Evolutionary conservation across 208 protist species (phyloP).

Genomic region (Crithidia mellificae): DNA sequence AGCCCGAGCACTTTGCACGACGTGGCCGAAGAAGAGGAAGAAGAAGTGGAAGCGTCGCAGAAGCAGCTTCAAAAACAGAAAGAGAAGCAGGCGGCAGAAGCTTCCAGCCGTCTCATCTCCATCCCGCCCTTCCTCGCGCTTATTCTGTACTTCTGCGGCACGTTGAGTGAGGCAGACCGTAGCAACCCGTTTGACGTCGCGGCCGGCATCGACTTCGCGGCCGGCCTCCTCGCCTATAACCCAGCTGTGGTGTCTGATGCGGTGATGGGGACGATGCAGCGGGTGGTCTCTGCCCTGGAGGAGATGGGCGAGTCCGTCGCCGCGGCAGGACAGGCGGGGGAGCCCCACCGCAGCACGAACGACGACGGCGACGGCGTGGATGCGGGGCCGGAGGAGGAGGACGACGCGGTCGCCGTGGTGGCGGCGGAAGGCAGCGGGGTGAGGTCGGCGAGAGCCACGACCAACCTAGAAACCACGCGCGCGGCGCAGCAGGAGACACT

Average conservation of each 20-base stretch:
- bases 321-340: no score
- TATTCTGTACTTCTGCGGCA: constrained; percentile 40
- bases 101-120: constrained; percentile 10
- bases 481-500: no score
- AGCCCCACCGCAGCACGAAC: no score
- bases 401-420: no score
- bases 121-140: constrained; percentile 48
- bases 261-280: constrained; percentile 24
- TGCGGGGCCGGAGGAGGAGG: no score
- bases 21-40: no score
- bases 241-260: constrained; percentile 24
- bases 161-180: constrained; percentile 25
- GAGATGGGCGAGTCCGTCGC: not conserved
- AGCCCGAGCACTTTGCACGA: no score
- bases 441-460: no score
- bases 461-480: no score
- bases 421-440: not conserved
- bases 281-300: constrained; percentile 22
- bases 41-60: constrained; percentile 1
- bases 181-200: constrained; percentile 21
- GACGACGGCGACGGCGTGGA: no score
- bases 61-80: no score
- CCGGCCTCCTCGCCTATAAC: constrained; percentile 29
- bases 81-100: not conserved
- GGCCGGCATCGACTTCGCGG: constrained; percentile 31